Conservation (phyloP, 192 early-diverging fungal genomes). For the Coemansia sp. region DNA sequence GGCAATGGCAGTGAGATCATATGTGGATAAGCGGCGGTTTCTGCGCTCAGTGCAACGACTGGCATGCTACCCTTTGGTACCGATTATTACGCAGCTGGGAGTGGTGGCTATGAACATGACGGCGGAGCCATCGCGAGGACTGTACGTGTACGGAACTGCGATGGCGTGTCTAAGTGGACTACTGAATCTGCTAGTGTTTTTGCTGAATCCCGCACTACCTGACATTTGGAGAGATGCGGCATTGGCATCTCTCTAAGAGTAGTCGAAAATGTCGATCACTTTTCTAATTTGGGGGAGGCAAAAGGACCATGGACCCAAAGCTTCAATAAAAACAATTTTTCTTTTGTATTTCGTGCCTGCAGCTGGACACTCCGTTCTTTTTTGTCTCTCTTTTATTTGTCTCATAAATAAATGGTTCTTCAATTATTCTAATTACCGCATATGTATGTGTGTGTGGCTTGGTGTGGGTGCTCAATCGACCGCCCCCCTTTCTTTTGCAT, state of each 20-base stretch:
- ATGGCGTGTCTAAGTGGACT: constrained; percentile 33
- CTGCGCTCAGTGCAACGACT: constrained; percentile 46
- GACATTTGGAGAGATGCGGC: constrained; percentile 41
- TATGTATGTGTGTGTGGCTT: constrained; percentile 1
- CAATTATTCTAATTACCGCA: not conserved
- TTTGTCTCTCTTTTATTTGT: not conserved
- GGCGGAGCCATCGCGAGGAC: constrained; percentile 7
- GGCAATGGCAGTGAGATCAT: constrained; percentile 36
- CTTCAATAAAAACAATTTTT: constrained; percentile 6
- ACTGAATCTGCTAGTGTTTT: constrained; percentile 45
- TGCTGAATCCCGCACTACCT: constrained; percentile 52
- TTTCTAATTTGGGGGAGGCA: not conserved
- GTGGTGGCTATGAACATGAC: constrained; percentile 46
- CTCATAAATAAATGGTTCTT: not conserved
- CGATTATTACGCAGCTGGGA: constrained; percentile 46
- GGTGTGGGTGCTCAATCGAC: constrained; percentile 1
- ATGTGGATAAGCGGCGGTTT: constrained; percentile 40
- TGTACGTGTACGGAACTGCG: constrained; percentile 43
- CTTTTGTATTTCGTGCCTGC: constrained; percentile 3
- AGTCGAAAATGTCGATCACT: not conserved
- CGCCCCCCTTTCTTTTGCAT: not conserved
- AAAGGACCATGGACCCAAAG: not conserved
- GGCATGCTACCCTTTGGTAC: constrained; percentile 45
- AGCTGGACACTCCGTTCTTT: not conserved
- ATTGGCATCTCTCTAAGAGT: constrained; percentile 20